Evolutionary conservation across 352 stramenopile species (phyloP), one percentile per base, ranked within the genome.

Genomic region (Discostella stelligera): DNA sequence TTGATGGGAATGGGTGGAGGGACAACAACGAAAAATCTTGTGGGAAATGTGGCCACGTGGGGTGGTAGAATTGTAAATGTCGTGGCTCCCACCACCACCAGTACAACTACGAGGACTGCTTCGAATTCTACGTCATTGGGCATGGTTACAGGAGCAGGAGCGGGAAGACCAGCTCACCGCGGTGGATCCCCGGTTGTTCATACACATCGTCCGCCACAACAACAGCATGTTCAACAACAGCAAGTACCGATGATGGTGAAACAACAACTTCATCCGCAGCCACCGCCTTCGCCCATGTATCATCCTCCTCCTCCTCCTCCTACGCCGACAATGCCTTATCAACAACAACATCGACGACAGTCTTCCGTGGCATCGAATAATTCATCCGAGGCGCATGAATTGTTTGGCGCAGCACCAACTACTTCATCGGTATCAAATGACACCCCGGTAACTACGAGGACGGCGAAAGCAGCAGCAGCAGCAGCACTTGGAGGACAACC

Each of bases 51-150:
- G 69, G 27, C 32, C 23, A 44, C n/a, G 3, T 71, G 60, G 60
- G 16, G 60, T 52, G 39, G 48, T 55, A 18, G 66, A 10, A 23
- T 74, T 37, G 66, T 56, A 5, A 56, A 75, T 37, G 67, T 75
- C 0, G 67, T 75, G 41, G 67, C 56, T 23, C 55, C 56, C 10
- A 49, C 67, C 5, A 48, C 58, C 1, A 23, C 14, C 7, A 41
- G 13, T 21, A 18, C 25, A n/a, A 18, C 37, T 44, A 44, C 37
- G 7, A 44, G 13, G 4, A 44, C 37, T 14, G 37, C 7, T 44
- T 44, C 37, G 7, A 44, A 14, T 11, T 44, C 37, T 11, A 14
- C 37, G n/a, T n/a, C n/a, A 44, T 10, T 44, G 37, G n/a, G 20
- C 30, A 63, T n/a, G 10, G 14, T 32, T 20, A 37, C 5, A 23